Evolutionary conservation across 176 grass and related monocot species (phyloP).

Genomic region (Olyra latifolia): DNA sequence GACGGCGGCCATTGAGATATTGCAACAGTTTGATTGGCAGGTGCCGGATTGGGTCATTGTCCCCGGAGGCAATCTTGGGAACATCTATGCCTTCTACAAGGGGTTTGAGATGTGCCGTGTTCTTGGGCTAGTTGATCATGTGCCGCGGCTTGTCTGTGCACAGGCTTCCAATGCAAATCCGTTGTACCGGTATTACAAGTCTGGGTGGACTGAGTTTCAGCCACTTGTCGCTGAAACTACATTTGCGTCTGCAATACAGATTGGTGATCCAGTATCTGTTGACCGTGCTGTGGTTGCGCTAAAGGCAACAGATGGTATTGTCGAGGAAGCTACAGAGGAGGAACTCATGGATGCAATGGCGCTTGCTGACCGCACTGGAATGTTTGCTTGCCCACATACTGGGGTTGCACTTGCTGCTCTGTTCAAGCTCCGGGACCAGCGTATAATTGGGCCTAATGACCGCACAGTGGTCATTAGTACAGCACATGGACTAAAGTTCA

Average conservation of each 20-base stretch:
- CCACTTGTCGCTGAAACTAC: slow-evolving; percentile 59
- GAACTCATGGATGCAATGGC: slow-evolving; percentile 75
- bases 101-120: slow-evolving; percentile 71
- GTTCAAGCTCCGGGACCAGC: slow-evolving; percentile 59
- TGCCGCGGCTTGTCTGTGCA: slow-evolving; percentile 62
- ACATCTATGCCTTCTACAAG: slow-evolving; percentile 88
- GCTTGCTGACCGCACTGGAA: slow-evolving; percentile 70
- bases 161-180: slow-evolving; percentile 77
- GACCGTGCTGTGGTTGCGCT: slow-evolving; percentile 60
- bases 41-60: slow-evolving; percentile 77
- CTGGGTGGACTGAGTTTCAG: slow-evolving; percentile 57
- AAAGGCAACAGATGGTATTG: slow-evolving; percentile 61
- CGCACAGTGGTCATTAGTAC: slow-evolving; percentile 80
- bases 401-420: slow-evolving; percentile 74
- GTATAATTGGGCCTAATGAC: slow-evolving; percentile 62
- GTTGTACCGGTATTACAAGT: slow-evolving; percentile 62
- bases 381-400: slow-evolving; percentile 78
- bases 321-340: slow-evolving; percentile 80
- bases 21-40: slow-evolving; percentile 80
- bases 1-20: slow-evolving; percentile 70
- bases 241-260: slow-evolving; percentile 78
- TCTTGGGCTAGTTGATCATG: slow-evolving; percentile 58
- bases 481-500: slow-evolving; percentile 77
- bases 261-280: slow-evolving; percentile 75
- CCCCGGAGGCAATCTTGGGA: slow-evolving; percentile 69